Evolutionary conservation across 106 monocot species (phyloP).

Genomic region (Apostasia shenzhenica): DNA sequence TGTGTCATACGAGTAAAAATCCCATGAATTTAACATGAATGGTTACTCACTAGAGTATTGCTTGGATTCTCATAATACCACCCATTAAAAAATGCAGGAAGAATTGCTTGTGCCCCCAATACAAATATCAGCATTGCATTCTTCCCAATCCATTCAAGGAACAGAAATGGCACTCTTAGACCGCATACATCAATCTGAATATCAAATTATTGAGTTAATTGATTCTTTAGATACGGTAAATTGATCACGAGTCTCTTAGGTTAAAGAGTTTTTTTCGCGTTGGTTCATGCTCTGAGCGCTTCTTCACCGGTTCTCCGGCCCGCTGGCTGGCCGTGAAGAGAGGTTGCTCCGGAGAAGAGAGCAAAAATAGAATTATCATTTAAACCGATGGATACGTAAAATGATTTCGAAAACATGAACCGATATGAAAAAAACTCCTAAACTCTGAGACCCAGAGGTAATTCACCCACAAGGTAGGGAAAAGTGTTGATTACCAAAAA

Average conservation of each 20-base stretch:
- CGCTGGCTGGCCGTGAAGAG: too few relatives aligned
- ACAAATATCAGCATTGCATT: conserved; percentile 53
- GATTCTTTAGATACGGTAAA: not conserved
- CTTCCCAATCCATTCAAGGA: conserved; percentile 52
- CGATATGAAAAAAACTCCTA: not conserved
- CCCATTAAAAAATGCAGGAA: conserved; percentile 45
- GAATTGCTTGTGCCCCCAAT: conserved; percentile 35
- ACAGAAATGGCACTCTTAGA: conserved; percentile 24
- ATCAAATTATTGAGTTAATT: not conserved
- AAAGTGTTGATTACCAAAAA: conserved; percentile 20
- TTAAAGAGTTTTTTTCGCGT: not conserved
- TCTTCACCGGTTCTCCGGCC: too few relatives aligned
- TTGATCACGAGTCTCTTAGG: too few relatives aligned
- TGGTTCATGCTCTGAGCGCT: not conserved
- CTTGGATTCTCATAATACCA: conserved; percentile 38
- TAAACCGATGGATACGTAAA: not conserved
- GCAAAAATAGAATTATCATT: not conserved
- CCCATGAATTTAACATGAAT: too few relatives aligned
- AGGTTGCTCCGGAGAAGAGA: too few relatives aligned
- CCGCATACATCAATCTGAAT: conserved; percentile 45
- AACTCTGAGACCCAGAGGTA: not conserved
- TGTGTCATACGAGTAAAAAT: too few relatives aligned
- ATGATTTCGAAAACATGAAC: not conserved
- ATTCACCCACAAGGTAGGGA: not conserved
- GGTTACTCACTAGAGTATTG: conserved; percentile 33